Conservation (phyloP, 2,329 filamentous ascomycete genomes). For the Calonectria ilicicola region DNA sequence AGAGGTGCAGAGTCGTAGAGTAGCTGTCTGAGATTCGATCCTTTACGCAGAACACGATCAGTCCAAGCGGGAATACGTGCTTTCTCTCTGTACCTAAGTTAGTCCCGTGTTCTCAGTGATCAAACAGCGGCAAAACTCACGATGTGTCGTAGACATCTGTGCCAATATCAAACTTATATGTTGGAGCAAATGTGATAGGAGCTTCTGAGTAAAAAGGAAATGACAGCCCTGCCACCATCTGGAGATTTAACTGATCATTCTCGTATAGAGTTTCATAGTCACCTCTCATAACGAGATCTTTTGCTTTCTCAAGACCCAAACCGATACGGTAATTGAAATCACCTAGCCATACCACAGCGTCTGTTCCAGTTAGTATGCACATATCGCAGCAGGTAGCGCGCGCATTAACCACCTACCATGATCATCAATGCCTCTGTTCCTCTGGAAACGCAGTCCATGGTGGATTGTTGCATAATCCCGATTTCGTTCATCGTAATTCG, state of each 20-base stretch:
- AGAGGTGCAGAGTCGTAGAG: slow-evolving; percentile 87
- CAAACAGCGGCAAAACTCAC: slow-evolving; percentile 57
- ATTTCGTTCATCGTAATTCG: slow-evolving; percentile 97
- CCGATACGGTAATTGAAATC: slow-evolving; percentile 99
- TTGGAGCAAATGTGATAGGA: slow-evolving; percentile 88
- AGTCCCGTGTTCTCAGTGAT: slow-evolving; percentile 13
- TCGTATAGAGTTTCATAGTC: slow-evolving; percentile 87
- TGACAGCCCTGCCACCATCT: slow-evolving; percentile 92
- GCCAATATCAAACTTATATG: slow-evolving; percentile 95
- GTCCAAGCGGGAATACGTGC: slow-evolving; percentile 97
- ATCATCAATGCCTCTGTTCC: slow-evolving; percentile 90
- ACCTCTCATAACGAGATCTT: slow-evolving; percentile 76
- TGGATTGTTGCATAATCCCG: slow-evolving; percentile 92
- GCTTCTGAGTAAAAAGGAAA: slow-evolving; percentile 95
- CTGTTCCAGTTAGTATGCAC: slow-evolving; percentile 49
- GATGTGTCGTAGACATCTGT: slow-evolving; percentile 93
- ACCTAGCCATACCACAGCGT: slow-evolving; percentile 91
- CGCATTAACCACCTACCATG: slow-evolving; percentile 69
- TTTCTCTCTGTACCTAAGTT: slow-evolving; percentile 75
- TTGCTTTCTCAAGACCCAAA: slow-evolving; percentile 81
- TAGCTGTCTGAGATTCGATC: slow-evolving; percentile 83
- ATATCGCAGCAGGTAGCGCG: too few relatives aligned
- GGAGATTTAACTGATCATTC: slow-evolving; percentile 94
- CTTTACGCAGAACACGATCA: slow-evolving; percentile 90
- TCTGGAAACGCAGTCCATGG: slow-evolving; percentile 88